Base-by-base conservation (phyloP, 768 basidiomycete species). In the Boletales sp. region DNA sequence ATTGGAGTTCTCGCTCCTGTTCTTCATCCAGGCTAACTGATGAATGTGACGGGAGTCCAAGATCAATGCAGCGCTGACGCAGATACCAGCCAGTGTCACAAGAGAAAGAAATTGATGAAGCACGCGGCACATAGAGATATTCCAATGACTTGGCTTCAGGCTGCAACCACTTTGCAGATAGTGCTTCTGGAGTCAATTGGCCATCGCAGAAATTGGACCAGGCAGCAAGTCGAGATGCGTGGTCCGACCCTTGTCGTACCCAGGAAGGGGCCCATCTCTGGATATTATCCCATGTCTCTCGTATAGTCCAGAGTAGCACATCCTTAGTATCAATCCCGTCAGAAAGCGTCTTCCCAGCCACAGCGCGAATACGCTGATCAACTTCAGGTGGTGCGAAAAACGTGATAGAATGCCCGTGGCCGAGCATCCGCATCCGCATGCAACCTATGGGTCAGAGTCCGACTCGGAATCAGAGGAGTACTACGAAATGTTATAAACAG, bases 1-100 rank as follows among this genome's bases (percentile, higher is more conserved):
- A 71, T 5, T 55, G 55, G 8, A 77, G 62, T 48, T 78, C 75
- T 34, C 76, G 59, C 53, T 78, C 76, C 45, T 77, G 75, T 45
- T 55, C 56, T 37, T 58, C 57, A 6, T 54, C 57, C 51, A 57
- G 36, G 5, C 31, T 37, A 1, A 46, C 19, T 9, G 25, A 17
- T 1, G 28, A 33, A 4, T 42, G 8, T 2, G 48, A 39, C 15
- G 21, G 14, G 17, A 53, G 43, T 3, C 51, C 57, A 8, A 57
- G 57, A 5, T 53, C 33, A 4, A 11, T 8, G 28, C 55, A 58
- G 17, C 36, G 57, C 12, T 42, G 45, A 5, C 4, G 30, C 8
- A 58, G 50, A 2, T 45, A 39, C 4, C 19, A 14, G 8, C 1
- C n/a, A n/a, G n/a, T 40, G 25, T 6, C 18, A 74, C 17, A 74